Conservation (phyloP, 1,139 yeast genomes). For the Sugiyamaella pinicola region DNA sequence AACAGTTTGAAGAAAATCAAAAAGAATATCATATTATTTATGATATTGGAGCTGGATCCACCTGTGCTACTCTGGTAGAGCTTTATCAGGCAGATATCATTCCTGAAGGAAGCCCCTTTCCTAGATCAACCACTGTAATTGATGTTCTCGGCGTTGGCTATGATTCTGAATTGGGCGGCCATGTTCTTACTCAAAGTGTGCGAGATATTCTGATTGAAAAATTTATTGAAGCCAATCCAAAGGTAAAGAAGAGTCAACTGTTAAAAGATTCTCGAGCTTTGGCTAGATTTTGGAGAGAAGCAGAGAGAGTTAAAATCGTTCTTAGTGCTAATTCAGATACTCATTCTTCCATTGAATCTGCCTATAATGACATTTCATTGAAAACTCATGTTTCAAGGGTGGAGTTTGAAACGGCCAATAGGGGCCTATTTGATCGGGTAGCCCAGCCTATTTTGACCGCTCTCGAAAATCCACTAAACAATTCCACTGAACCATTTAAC, state of each 20-base stretch:
- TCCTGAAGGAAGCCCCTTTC: slow-evolving; percentile 37
- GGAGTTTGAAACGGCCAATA: slow-evolving; percentile 68
- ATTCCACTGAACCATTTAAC: slow-evolving; percentile 39
- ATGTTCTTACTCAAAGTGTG: slow-evolving; percentile 64
- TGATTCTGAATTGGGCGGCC: slow-evolving; percentile 73
- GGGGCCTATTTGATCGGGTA: slow-evolving; percentile 50
- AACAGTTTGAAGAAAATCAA: slow-evolving; percentile 41
- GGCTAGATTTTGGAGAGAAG: slow-evolving; percentile 73
- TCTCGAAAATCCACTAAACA: slow-evolving; percentile 40
- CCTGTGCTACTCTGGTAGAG: slow-evolving; percentile 81
- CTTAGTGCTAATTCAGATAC: slow-evolving; percentile 87
- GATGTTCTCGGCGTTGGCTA: slow-evolving; percentile 74
- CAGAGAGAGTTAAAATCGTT: slow-evolving; percentile 84
- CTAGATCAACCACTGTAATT: slow-evolving; percentile 46
- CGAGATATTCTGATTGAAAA: slow-evolving; percentile 61
- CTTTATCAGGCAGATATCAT: slow-evolving; percentile 52
- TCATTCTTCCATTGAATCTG: slow-evolving; percentile 62
- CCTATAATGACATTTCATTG: slow-evolving; percentile 71
- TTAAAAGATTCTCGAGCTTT: slow-evolving; percentile 57
- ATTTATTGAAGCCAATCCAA: slow-evolving; percentile 48
- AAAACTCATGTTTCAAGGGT: slow-evolving; percentile 64
- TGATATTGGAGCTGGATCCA: slow-evolving; percentile 93
- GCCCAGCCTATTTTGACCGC: slow-evolving; percentile 60
- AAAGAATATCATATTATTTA: slow-evolving; percentile 68
- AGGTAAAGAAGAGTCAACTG: slow-evolving; percentile 39